phyloP scores from a whole-genome alignment of 108 stramenopile species.

The Skeletonema grethae region DNA sequence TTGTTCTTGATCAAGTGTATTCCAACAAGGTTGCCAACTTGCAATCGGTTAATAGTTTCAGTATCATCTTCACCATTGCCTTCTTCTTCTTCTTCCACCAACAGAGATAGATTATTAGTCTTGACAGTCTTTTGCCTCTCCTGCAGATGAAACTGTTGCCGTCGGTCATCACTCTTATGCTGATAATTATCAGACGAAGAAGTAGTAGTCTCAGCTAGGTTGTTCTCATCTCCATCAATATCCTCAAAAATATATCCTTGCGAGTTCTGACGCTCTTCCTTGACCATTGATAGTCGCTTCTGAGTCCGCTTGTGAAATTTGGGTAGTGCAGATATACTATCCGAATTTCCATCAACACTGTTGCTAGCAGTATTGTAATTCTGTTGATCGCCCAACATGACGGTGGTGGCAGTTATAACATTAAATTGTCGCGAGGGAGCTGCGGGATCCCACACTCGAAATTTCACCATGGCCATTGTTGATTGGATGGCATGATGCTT shows the following conservation, averaged over 20 bases:
- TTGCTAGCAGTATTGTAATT: no score
- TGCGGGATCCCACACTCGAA: constrained; percentile 22
- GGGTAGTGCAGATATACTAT: no score
- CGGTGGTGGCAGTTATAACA: constrained; percentile 4
- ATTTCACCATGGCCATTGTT: constrained; percentile 24
- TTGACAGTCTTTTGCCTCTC: not conserved
- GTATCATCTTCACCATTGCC: not conserved
- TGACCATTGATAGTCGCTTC: not conserved
- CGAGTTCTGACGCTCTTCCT: not conserved
- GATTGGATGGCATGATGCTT: not conserved
- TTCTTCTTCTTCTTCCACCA: not conserved
- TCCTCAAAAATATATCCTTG: no score
- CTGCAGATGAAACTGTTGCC: not conserved
- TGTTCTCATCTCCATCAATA: not conserved
- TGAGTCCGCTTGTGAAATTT: not conserved
- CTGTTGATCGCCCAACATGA: not conserved
- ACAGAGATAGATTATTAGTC: not conserved
- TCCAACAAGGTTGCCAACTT: constrained; percentile 14
- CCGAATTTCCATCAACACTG: not conserved
- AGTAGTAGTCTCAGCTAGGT: not conserved
- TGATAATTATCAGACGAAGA: no score
- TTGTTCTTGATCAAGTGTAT: not conserved
- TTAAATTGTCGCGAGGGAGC: not conserved
- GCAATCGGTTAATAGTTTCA: not conserved
- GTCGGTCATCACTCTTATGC: not conserved